Evolutionary conservation across 345 rosid genomes (phyloP), one percentile per base, ranked within the genome.

Genomic region (Boechera divaricarpa): DNA sequence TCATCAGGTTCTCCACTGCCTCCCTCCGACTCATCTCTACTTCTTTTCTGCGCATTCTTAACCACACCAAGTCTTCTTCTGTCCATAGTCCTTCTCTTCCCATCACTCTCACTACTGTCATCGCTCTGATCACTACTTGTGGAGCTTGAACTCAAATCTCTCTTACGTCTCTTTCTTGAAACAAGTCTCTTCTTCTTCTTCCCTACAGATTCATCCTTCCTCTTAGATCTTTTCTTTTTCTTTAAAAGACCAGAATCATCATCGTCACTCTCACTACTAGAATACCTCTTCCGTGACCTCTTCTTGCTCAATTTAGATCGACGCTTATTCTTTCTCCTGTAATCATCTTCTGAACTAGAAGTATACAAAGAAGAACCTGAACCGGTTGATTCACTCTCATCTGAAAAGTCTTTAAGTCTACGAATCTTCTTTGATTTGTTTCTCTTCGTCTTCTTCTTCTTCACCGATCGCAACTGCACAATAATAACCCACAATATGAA

Each of bases 401-500:
- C 75, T 11, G 91, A 79, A 71, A 70, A 81, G 81, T 81, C 83
- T 47, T 77, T 79, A 35, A 63, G 56, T 45, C 55, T 78, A 35
- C 80, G 84, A 67, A 77, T 77, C 88, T 85, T 92, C 83, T 86
- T 90, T 5, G 83, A 80, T 80, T 83, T 89, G 62, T 10, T 56
- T 78, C 79, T 85, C 74, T 74, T 81, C 8, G 53, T 85, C 82
- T 86, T 90, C 64, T 75, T 79, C 79, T 66, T 91, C 87, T 83
- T 90, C 88, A 69, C 85, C 29, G 67, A 65, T 24, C 72, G 82
- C 66, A 72, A 87, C 98, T 90, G 79, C 62, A 79, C 44, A 54
- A 53, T 16, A 54, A 44, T 70, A 79, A 70, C 2, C 33, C 44
- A 79, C 49, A 26, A 44, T 1, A 53, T 33, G 64, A 56, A 76